Conservation (phyloP, 2,329 filamentous ascomycete genomes). For the Cladorrhinum sp. region DNA sequence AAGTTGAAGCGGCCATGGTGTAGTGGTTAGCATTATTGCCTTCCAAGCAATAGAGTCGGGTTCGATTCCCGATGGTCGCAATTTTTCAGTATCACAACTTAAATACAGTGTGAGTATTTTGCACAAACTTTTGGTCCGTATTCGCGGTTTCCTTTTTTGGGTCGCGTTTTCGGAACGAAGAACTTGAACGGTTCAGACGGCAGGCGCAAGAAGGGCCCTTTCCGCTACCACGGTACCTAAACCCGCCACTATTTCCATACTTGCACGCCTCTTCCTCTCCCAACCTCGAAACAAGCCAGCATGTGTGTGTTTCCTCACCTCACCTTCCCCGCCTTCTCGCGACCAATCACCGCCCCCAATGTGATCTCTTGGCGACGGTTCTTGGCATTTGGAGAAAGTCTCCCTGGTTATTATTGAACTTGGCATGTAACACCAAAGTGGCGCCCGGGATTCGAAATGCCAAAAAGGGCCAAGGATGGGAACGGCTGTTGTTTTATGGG, state of each 20-base stretch:
- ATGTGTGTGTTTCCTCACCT: background rate
- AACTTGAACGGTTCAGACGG: background rate
- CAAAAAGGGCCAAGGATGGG: background rate
- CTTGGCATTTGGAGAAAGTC: background rate
- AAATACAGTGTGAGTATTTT: background rate
- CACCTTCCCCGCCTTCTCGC: background rate
- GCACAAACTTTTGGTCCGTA: background rate
- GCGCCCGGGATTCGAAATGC: background rate
- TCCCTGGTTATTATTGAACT: background rate
- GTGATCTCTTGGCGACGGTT: background rate
- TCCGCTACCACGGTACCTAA: no score
- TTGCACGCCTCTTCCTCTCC: background rate
- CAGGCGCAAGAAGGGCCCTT: background rate
- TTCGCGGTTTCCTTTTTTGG: background rate
- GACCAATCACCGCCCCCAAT: background rate
- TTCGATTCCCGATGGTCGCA: conserved; percentile 11
- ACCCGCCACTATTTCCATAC: no score
- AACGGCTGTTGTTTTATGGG: background rate
- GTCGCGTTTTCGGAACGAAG: background rate
- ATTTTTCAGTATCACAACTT: background rate
- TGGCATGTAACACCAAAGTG: background rate
- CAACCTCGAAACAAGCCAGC: background rate
- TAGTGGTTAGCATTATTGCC: conserved; percentile 15
- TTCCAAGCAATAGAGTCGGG: conserved; percentile 14
- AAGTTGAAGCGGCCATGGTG: conserved; percentile 11